Evolutionary conservation across 805 yeast species (phyloP), one percentile per base, ranked within the genome.

Genomic region (Yamadazyma sp.): DNA sequence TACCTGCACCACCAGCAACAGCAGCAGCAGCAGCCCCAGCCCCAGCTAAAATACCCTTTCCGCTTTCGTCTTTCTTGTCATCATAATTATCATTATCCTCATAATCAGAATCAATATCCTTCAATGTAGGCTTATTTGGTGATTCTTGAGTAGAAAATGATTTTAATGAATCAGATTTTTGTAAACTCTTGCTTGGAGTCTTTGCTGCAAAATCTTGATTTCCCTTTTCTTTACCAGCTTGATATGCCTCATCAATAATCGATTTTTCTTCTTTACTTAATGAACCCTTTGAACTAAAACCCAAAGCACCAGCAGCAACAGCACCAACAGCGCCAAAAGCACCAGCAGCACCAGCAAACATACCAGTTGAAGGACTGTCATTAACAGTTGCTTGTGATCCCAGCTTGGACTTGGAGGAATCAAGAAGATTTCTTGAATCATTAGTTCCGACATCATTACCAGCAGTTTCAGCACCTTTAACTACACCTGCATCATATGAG

Each of bases 321-420:
- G 42, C 35, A 23, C 45, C 45, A 17, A 25, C 43, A 25, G 43
- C 45, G 29, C 58, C 58, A 15, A 52, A 12, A 12, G 55, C 58
- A 15, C 56, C 56, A 12, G 53, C 51, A 16, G 57, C 58, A 21
- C 47, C 43, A 12, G 47, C 48, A 14, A 47, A 28, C 7, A 44
- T 10, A 5, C 53, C 48, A 11, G 49, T 28, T 7, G 38, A 17
- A 11, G 35, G 15, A 12, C 12, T 19, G 25, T 21, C 25, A 10
- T 39, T n/a, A n/a, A n/a, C n/a, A n/a, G n/a, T 35, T 5, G 44
- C 38, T 14, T 41, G 46, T 5, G 31, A 7, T 18, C 7, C 40
- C n/a, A n/a, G n/a, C n/a, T n/a, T n/a, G n/a, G n/a, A n/a, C n/a
- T n/a, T n/a, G n/a, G n/a, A n/a, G 13, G 23, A 21, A 21, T 10